Conservation (phyloP, 192 early-diverging fungal species). For the Entophlyctis helioformis region DNA sequence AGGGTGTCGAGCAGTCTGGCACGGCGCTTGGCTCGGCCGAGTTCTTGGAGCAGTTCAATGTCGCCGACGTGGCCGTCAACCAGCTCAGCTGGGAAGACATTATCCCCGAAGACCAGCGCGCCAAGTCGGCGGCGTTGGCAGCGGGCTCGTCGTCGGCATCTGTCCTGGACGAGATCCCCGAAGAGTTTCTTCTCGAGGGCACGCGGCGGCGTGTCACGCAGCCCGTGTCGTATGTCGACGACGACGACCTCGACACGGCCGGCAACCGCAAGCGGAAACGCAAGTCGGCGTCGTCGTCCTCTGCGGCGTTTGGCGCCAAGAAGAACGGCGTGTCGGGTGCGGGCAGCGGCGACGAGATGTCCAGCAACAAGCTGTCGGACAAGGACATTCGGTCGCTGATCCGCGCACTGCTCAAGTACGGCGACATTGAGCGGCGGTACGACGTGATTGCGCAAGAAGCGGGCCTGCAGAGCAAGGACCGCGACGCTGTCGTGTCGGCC, state of each 20-base stretch:
- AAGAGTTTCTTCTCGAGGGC: too few relatives aligned
- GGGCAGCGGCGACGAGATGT: slow-evolving; percentile 8
- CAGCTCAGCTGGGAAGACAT: slow-evolving; percentile 88
- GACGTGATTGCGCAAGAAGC: slow-evolving; percentile 72
- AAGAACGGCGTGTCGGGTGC: slow-evolving; percentile 10
- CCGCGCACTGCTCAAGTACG: slow-evolving; percentile 71
- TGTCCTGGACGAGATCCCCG: slow-evolving; percentile 8
- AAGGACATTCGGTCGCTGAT: slow-evolving; percentile 78
- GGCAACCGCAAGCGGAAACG: slow-evolving; percentile 4
- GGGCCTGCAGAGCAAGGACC: slow-evolving; percentile 48
- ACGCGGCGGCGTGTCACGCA: background rate
- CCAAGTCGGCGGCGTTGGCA: slow-evolving; percentile 54
- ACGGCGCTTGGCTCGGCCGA: slow-evolving; percentile 68
- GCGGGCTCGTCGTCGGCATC: slow-evolving; percentile 12
- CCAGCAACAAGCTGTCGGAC: slow-evolving; percentile 39
- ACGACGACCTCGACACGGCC: slow-evolving; percentile 2
- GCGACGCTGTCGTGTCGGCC: slow-evolving; percentile 30
- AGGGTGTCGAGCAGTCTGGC: slow-evolving; percentile 45
- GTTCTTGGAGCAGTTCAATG: slow-evolving; percentile 90
- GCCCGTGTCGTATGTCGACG: slow-evolving; percentile 5
- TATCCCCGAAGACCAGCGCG: slow-evolving; percentile 77
- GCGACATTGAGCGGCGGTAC: slow-evolving; percentile 64
- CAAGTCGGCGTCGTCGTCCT: background rate
- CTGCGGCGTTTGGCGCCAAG: too few relatives aligned
- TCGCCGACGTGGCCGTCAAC: slow-evolving; percentile 70